Evolutionary conservation across 1,139 yeast genomes (phyloP).

Genomic region (Blastobotrys illinoisensis): DNA sequence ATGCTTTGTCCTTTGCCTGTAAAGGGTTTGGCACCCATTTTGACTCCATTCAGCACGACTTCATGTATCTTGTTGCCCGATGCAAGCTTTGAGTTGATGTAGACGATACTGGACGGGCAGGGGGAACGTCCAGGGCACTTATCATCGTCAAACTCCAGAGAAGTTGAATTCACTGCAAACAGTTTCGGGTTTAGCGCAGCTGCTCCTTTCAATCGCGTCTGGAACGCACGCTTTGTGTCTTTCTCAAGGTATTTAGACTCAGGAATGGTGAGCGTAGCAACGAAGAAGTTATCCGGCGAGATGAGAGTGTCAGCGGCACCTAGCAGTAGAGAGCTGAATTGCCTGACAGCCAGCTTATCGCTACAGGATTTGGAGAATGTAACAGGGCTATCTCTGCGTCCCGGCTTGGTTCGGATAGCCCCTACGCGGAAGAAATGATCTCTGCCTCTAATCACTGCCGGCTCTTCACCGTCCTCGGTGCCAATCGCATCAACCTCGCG

Average conservation of each 20-base stretch:
- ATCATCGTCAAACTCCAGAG: slow-evolving; percentile 14
- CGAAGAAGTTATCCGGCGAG: slow-evolving; percentile 43
- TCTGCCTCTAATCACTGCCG: slow-evolving; percentile 56
- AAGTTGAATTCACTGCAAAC: slow-evolving; percentile 12
- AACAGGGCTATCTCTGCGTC: slow-evolving; percentile 66
- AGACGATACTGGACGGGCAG: slow-evolving; percentile 21
- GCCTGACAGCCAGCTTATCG: slow-evolving; percentile 69
- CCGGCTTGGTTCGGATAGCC: slow-evolving; percentile 83
- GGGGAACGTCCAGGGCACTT: slow-evolving; percentile 18
- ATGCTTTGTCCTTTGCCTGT: background rate
- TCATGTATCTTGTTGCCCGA: slow-evolving; percentile 14
- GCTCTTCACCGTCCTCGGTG: slow-evolving; percentile 22
- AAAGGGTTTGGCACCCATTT: slow-evolving; percentile 31
- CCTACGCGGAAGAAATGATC: slow-evolving; percentile 55
- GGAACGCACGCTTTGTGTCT: slow-evolving; percentile 44
- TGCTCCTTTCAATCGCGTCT: slow-evolving; percentile 3
- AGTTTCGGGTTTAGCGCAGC: background rate
- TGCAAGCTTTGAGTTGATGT: slow-evolving; percentile 7
- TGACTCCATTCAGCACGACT: slow-evolving; percentile 31
- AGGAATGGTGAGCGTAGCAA: slow-evolving; percentile 54
- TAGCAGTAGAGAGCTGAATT: slow-evolving; percentile 54
- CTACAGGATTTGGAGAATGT: slow-evolving; percentile 82
- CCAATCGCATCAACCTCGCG: background rate
- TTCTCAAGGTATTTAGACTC: slow-evolving; percentile 26
- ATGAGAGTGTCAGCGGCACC: slow-evolving; percentile 48